Evolutionary conservation across 352 stramenopile species (phyloP), one percentile per base, ranked within the genome.

Genomic region (Paralagenidium karlingii): DNA sequence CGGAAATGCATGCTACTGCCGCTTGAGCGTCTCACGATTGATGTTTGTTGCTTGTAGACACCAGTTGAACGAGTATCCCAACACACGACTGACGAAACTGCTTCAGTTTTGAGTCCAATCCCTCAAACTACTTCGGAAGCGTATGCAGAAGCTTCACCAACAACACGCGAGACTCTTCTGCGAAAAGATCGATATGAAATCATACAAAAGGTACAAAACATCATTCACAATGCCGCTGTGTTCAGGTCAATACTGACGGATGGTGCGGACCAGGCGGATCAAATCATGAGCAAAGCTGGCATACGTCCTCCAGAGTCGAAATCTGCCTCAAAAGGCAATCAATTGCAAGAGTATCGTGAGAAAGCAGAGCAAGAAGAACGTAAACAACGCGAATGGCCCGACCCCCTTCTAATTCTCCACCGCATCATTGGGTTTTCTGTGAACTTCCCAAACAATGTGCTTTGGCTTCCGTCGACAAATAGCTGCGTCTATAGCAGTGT

Each of bases 301-400:
- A 54, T 69, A 24, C n/a, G n/a, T n/a, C n/a, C n/a, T n/a, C n/a
- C n/a, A n/a, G n/a, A n/a, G n/a, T n/a, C n/a, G n/a, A 5, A 13
- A 44, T 3, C 38, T 16, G 18, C 38, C 10, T 24, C 5, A 25
- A 12, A 21, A 7, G 28, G 36, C 7, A 7, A 8, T 24, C 36
- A 15, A 30, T 22, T 30, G 40, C 43, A 42, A 26, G 24, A 10
- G 28, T 58, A 5, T 56, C 63, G 5, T 55, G 40, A 8, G 51
- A 51, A n/a, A 76, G 58, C 2, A 47, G 51, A 43, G 58, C 50
- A 1, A n/a, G n/a, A n/a, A n/a, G n/a, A n/a, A n/a, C n/a, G n/a
- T n/a, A n/a, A n/a, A n/a, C n/a, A n/a, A n/a, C n/a, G n/a, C n/a
- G 62, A 77, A 32, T 82, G 66, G 68, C 68, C 70, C 13, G 66